Percentiles rank a stretch among this genome's conserved stretches.
phyloP scores from a whole-genome alignment of 495 filamentous ascomycete genomes.

The Aspergillus conjunctus region DNA sequence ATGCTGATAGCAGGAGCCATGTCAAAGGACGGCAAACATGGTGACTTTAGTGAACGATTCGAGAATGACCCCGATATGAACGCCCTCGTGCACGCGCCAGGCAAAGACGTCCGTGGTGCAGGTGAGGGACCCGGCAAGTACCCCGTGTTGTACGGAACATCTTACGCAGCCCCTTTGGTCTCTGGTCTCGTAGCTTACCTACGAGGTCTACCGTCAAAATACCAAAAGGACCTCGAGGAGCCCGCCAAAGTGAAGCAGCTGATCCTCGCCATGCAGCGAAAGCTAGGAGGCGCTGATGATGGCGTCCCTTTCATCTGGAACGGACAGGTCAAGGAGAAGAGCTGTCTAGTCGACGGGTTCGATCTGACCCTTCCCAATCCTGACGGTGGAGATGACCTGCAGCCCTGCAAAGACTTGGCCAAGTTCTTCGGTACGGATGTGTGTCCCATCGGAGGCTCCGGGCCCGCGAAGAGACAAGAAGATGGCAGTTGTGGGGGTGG shows the following conservation, averaged over 20 bases:
- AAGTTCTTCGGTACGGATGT: neutral
- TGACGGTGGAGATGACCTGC: neutral
- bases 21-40: neutral
- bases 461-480: neutral
- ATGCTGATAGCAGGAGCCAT: neutral
- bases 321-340: neutral
- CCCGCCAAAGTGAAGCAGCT: neutral
- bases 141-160: neutral
- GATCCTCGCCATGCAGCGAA: neutral
- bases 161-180: neutral
- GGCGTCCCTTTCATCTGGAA: neutral
- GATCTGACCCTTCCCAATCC: neutral
- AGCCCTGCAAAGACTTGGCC: neutral
- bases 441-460: neutral
- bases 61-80: neutral
- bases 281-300: neutral
- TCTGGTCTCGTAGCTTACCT: neutral
- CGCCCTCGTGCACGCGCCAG: neutral
- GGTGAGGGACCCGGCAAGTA: neutral
- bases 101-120: neutral
- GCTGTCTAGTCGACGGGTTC: neutral
- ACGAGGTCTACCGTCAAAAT: neutral
- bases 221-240: neutral
- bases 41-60: neutral
- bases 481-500: neutral